phyloP scores from a whole-genome alignment of 75 land plant species.

The Selaginella moellendorffii region DNA sequence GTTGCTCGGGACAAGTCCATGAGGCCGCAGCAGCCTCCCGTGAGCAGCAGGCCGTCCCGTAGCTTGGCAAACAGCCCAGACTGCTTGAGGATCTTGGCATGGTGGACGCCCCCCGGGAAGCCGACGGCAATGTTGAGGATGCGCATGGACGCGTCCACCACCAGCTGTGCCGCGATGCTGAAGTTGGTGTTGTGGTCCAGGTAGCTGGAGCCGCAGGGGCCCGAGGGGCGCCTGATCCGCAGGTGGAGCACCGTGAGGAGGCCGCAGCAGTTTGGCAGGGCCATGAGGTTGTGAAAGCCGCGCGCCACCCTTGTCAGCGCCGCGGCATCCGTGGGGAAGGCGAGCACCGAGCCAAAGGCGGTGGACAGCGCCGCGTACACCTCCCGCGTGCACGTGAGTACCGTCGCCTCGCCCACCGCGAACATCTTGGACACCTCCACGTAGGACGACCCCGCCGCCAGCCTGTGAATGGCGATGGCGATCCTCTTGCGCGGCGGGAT shows the following conservation, averaged over 20 bases:
- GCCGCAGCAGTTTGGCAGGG: conserved; percentile 56
- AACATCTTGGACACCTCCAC: conserved; percentile 27
- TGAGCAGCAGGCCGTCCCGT: conserved; percentile 21
- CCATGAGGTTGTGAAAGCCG: conserved; percentile 21
- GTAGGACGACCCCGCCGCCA: conserved; percentile 40
- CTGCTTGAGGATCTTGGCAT: conserved; percentile 27
- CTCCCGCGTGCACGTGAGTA: conserved; percentile 34
- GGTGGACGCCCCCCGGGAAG: conserved; percentile 29
- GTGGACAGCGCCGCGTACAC: conserved; percentile 50
- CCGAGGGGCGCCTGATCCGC: conserved; percentile 4
- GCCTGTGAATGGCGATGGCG: conserved; percentile 38
- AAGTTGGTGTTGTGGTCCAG: conserved; percentile 5
- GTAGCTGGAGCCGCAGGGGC: conserved; percentile 8
- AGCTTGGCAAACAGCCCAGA: conserved; percentile 38
- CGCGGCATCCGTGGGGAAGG: conserved; percentile 30
- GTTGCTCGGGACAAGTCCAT: neutral
- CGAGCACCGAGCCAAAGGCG: conserved; percentile 40
- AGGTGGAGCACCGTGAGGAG: conserved; percentile 34
- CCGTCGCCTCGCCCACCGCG: conserved; percentile 27
- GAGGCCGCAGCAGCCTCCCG: conserved; percentile 4
- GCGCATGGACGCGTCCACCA: conserved; percentile 35
- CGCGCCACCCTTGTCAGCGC: conserved; percentile 19
- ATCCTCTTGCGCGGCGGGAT: conserved; percentile 22
- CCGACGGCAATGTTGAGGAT: conserved; percentile 47
- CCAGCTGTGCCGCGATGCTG: conserved; percentile 38